Conservation (phyloP, 805 yeast species). For the Danielia reshetovae region DNA sequence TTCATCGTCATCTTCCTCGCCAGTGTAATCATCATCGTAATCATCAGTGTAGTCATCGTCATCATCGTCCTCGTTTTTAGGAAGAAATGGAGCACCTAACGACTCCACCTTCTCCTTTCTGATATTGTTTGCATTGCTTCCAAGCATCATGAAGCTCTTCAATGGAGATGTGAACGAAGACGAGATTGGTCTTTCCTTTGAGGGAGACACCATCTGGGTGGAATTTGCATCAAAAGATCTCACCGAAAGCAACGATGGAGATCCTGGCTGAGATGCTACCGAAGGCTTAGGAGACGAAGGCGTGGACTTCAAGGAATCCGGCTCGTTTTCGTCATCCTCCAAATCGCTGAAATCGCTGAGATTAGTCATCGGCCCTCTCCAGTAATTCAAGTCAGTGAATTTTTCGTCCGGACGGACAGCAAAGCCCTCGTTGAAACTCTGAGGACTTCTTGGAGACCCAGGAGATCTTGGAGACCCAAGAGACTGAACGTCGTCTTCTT, state of each 20-base stretch:
- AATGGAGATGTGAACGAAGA: conserved; percentile 39
- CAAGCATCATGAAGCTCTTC: conserved; percentile 38
- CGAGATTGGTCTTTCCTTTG: conserved; percentile 30
- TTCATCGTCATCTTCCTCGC: conserved; percentile 8
- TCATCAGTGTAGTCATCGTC: conserved; percentile 9
- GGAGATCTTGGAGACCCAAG: conserved; percentile 19
- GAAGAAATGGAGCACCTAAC: too few relatives aligned
- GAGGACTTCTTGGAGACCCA: conserved; percentile 20
- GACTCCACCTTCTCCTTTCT: too few relatives aligned
- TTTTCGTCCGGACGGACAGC: conserved; percentile 47
- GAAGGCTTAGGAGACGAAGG: conserved; percentile 7
- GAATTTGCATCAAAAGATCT: conserved; percentile 3
- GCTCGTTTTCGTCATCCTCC: conserved; percentile 31
- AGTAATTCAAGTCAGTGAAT: conserved; percentile 83
- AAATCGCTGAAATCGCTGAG: conserved; percentile 57
- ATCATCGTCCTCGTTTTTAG: conserved; percentile 5
- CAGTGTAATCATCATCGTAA: conserved; percentile 4
- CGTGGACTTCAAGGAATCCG: conserved; percentile 2
- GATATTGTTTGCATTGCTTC: conserved; percentile 23
- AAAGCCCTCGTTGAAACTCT: conserved; percentile 19
- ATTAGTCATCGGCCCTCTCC: conserved; percentile 80
- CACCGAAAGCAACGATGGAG: conserved; percentile 7
- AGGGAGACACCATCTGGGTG: conserved; percentile 2
- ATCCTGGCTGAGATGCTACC: conserved; percentile 5
- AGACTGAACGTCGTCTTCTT: conserved; percentile 2